These are phyloP conservation scores for Geotrichum phurueaensis DNA, from an alignment of 1,139 yeast species.

Conservation along the genomic window DNA sequence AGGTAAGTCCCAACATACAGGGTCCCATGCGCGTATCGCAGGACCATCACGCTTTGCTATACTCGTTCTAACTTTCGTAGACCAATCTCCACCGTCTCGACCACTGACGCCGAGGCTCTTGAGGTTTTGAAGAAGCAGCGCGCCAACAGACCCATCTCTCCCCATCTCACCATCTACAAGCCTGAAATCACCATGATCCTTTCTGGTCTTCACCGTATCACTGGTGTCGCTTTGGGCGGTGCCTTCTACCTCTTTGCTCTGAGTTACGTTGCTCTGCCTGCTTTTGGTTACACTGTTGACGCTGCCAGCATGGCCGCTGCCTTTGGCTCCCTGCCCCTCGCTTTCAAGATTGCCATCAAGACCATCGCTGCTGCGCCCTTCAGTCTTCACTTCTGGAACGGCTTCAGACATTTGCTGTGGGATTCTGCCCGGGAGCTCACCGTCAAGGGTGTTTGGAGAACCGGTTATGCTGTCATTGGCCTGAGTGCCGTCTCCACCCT, in stretches of 20 bases:
- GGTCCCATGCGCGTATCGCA: neutral
- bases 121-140: conserved; percentile 75
- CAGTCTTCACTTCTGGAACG: conserved; percentile 78
- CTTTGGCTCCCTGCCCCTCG: conserved; percentile 50
- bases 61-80: conserved; percentile 27
- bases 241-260: conserved; percentile 68
- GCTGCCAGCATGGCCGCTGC: conserved; percentile 50
- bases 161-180: conserved; percentile 82
- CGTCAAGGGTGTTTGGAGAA: conserved; percentile 80
- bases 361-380: conserved; percentile 74
- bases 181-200: conserved; percentile 81
- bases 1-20: conserved; percentile 12
- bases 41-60: neutral
- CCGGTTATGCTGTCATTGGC: conserved; percentile 81
- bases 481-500: conserved; percentile 62
- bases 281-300: conserved; percentile 55
- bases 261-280: conserved; percentile 65
- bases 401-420: conserved; percentile 91
- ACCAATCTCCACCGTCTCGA: conserved; percentile 49
- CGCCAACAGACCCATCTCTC: conserved; percentile 81
- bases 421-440: conserved; percentile 77
- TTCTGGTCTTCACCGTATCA: conserved; percentile 79
- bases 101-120: conserved; percentile 60
- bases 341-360: conserved; percentile 58
- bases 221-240: conserved; percentile 78